Evolutionary conservation across 176 grass and related monocot species (phyloP), one percentile per base, ranked within the genome.

Genomic region (Eleusine indica): DNA sequence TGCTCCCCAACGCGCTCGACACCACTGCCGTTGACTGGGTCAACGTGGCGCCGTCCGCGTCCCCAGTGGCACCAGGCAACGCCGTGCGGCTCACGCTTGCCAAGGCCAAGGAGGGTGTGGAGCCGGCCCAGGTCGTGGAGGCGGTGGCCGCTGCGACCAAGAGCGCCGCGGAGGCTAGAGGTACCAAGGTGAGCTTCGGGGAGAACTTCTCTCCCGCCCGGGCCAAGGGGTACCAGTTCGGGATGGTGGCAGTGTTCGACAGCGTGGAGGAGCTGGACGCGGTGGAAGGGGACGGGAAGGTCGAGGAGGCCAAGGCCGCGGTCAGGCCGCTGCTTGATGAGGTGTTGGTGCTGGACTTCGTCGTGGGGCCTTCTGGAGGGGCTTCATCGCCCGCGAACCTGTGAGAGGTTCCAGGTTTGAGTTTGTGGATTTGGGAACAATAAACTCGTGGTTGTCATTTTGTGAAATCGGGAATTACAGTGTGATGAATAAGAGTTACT

Each of bases 201-300:
- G 96, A 95, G 69, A 98, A 98, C 77, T 98, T 98, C 85, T 95
- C 93, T 53, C 93, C 87, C 15, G 96, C 73, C 10, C 81, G 93
- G 80, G 96, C 96, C 21, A 98, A 98, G 83, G 96, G 93, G 18
- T 94, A 87, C 85, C 81, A 85, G 51, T 90, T 94, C 14, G 96
- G 89, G 51, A 86, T 95, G 85, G 85, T 98, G 40, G 89, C 85
- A 1, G 80, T 90, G 44, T 98, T 95, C 84, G 85, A 80, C 58
- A 72, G 77, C 61, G 53, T 90, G 17, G 96, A 92, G 87, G 87
- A 87, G 78, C 79, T 98, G 15, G 93, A 98, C 5, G 90, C 89
- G 15, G 80, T 95, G 72, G 91, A 95, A 13, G 91, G 89, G 38
- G 89, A 79, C 25, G 74, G 71, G 44, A 76, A 87, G 86, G 85